Base-by-base conservation (phyloP, 768 basidiomycete species). In the Crucibulum laeve region DNA sequence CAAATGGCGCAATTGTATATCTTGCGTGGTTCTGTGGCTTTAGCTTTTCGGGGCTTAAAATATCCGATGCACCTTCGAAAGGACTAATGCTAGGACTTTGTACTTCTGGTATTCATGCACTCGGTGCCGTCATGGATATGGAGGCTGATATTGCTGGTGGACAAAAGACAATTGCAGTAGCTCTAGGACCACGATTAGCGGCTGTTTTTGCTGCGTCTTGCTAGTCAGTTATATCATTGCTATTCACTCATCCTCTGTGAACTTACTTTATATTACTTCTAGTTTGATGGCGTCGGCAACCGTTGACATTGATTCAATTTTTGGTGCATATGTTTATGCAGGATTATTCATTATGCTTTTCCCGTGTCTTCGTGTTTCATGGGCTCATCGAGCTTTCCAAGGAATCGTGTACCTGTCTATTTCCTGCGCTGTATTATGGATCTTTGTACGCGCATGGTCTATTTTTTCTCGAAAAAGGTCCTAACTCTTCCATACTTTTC, bases 21-120 rank as follows among this genome's bases (percentile, higher is more conserved):
- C 24, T 52, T 17, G 41, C 39, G 15, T 52, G 48, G 51, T 49
- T 52, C 28, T 49, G 48, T 44, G 51, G 51, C 2, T 52, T 49
- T 25, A 46, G 47, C 23, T 52, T 52, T 24, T 49, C 40, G 6
- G 44, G 47, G 19, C 30, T 34, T 11, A 32, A 34, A 22, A 25
- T 44, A 1, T 37, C 38, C 14, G 39, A 49, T 17, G 37, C 43
- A 15, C 40, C 48, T 19, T 35, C 38, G 25, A 44, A 46, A 26
- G 42, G 38, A 3, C 33, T 49, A 11, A 34, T 52, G 48, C 36
- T 49, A 25, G 37, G 45, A 34, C 32, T 52, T 18, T 52, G 51
- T 36, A 46, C 44, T 6, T 22, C 43, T 13, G 51, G 30, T 11
- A 41, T 49, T 7, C 51, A 52, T 46, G 48, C 51, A 4, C 30